phyloP scores from a whole-genome alignment of 768 basidiomycete genomes.

The Tylopilus sp. region DNA sequence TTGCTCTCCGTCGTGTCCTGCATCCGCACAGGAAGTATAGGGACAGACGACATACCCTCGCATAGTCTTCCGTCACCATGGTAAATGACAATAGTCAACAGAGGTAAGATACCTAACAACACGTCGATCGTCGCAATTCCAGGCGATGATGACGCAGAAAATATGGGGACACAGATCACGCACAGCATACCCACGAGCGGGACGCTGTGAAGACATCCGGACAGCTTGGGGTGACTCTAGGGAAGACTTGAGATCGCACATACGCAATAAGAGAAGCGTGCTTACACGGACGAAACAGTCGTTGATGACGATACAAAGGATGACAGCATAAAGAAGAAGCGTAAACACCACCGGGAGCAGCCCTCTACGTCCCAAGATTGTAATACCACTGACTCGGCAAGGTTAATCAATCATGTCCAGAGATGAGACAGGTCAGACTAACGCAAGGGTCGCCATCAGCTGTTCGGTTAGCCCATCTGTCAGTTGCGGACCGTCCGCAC shows the following conservation, averaged over 20 bases:
- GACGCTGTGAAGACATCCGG: not conserved
- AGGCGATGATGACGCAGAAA: not conserved
- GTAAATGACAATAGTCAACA: not conserved
- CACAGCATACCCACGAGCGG: not conserved
- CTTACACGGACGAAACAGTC: slow-evolving; percentile 5
- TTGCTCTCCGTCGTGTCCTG: not conserved
- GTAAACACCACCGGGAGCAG: slow-evolving; percentile 8
- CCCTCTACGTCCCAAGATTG: not conserved
- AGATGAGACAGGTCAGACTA: not conserved
- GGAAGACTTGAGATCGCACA: not conserved
- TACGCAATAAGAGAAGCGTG: not conserved
- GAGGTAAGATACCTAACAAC: not conserved
- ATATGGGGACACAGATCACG: not conserved
- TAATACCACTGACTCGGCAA: not conserved
- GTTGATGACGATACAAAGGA: slow-evolving; percentile 8
- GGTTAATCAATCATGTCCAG: not conserved
- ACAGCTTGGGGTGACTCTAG: not conserved
- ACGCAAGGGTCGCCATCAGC: not conserved
- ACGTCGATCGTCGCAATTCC: not conserved
- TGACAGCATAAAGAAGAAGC: slow-evolving; percentile 19
- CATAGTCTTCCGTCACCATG: not conserved
- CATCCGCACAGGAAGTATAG: not conserved
- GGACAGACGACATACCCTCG: not conserved
- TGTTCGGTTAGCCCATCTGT: not conserved
- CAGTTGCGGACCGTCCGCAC: not conserved